phyloP scores from a whole-genome alignment of 495 filamentous ascomycete species.

The Lophium mytilinum region DNA sequence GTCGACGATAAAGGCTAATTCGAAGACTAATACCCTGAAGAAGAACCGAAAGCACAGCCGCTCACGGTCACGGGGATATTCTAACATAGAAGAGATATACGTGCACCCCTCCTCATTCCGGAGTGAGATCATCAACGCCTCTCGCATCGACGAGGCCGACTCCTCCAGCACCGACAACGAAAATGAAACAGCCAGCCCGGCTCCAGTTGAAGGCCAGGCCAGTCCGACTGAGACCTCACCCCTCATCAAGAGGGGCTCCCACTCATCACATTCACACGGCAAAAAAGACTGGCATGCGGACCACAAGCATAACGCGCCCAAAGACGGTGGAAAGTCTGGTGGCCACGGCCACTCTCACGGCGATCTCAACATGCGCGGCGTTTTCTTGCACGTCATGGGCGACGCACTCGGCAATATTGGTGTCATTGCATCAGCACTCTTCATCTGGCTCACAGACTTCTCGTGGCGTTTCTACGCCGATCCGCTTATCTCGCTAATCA shows the following conservation, averaged over 20 bases:
- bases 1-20: neutral
- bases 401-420: constrained; percentile 96
- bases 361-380: constrained; percentile 96
- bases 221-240: constrained; percentile 20
- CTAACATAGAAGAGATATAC: constrained; percentile 51
- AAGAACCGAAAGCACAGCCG: constrained; percentile 25
- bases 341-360: constrained; percentile 66
- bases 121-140: constrained; percentile 81
- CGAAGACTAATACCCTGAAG: constrained; percentile 5
- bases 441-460: constrained; percentile 81
- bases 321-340: constrained; percentile 48
- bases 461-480: constrained; percentile 72
- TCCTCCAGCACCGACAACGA: constrained; percentile 50
- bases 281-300: constrained; percentile 41
- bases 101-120: constrained; percentile 86
- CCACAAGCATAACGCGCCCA: constrained; percentile 79
- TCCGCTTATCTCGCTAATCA: constrained; percentile 88
- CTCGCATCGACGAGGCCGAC: constrained; percentile 43
- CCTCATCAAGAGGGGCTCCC: constrained; percentile 22
- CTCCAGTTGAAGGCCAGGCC: constrained; percentile 40
- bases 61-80: constrained; percentile 31
- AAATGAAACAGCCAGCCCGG: constrained; percentile 40
- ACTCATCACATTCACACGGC: constrained; percentile 24
- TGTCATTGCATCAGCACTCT: constrained; percentile 83
- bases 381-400: constrained; percentile 91